phyloP scores from a whole-genome alignment of 192 early-diverging fungal species.

The Gorgonomyces haynaldii region DNA sequence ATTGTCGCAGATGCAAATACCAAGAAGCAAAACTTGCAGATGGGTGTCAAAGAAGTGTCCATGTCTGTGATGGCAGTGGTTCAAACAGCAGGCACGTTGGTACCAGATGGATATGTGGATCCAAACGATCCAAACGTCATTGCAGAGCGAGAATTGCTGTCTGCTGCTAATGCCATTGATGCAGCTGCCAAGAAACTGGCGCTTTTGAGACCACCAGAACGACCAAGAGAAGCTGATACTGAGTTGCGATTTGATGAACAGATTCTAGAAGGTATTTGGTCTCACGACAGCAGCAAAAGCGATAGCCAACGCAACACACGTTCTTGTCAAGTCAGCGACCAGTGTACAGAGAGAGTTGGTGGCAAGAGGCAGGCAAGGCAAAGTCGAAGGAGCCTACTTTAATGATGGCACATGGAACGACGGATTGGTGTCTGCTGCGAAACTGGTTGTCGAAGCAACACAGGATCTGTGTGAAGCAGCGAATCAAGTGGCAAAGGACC shows the following conservation, averaged over 20 bases:
- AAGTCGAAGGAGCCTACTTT: conserved; percentile 25
- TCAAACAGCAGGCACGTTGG: conserved; percentile 15
- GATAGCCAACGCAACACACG: conserved; percentile 38
- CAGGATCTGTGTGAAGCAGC: conserved; percentile 42
- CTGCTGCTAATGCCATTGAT: conserved; percentile 41
- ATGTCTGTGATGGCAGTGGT: conserved; percentile 33
- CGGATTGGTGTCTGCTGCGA: conserved; percentile 44
- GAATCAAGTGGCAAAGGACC: conserved; percentile 31
- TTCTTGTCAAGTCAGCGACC: conserved; percentile 41
- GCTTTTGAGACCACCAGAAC: conserved; percentile 17
- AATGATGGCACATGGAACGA: conserved; percentile 51
- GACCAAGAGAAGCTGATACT: conserved; percentile 13
- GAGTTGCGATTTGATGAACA: conserved; percentile 44
- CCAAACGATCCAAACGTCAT: conserved; percentile 49
- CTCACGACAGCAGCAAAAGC: conserved; percentile 44
- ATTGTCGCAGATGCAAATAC: conserved; percentile 14
- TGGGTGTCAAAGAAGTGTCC: conserved; percentile 23
- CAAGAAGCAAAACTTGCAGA: conserved; percentile 21
- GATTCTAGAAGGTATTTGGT: conserved; percentile 38
- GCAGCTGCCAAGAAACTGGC: conserved; percentile 43
- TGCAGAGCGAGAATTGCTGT: conserved; percentile 44
- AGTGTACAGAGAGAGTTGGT: conserved; percentile 40
- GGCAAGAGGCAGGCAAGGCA: conserved; percentile 3
- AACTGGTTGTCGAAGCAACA: conserved; percentile 34
- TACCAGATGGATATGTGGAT: conserved; percentile 45